Conservation (phyloP, 2,329 filamentous ascomycete genomes). For the Pleoardoris graminearum region DNA sequence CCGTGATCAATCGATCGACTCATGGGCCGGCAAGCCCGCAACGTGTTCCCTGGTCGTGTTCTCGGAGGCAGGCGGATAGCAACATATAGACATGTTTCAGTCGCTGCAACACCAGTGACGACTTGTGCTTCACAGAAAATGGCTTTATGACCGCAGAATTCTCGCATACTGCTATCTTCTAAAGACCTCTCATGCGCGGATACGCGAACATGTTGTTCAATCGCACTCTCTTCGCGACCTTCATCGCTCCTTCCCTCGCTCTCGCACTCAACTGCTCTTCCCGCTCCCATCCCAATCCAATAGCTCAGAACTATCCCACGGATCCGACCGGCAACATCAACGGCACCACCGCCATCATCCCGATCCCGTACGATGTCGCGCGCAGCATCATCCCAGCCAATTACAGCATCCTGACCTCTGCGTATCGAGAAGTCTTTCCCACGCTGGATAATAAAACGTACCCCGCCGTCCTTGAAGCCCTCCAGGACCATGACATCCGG, state of each 20-base stretch:
- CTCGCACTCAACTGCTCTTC: conserved; percentile 26
- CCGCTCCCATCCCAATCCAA: conserved; percentile 50
- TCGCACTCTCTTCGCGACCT: neutral
- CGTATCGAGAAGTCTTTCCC: conserved; percentile 54
- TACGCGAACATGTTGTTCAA: neutral
- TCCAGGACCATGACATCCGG: conserved; percentile 57
- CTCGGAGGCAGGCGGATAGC: too few relatives aligned
- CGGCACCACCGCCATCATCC: conserved; percentile 56
- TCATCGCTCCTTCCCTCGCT: neutral
- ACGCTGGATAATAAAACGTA: conserved; percentile 57
- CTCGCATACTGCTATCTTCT: too few relatives aligned
- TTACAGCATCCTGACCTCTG: conserved; percentile 55
- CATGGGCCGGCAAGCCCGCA: too few relatives aligned
- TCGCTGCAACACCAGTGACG: too few relatives aligned
- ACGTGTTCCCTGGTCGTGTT: too few relatives aligned
- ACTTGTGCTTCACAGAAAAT: too few relatives aligned
- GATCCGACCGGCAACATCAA: conserved; percentile 59
- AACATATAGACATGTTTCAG: too few relatives aligned
- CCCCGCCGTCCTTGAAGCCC: conserved; percentile 56
- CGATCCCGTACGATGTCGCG: conserved; percentile 54
- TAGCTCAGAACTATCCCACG: conserved; percentile 52
- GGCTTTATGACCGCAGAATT: too few relatives aligned
- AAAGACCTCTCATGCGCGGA: too few relatives aligned
- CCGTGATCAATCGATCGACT: too few relatives aligned
- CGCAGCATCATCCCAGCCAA: conserved; percentile 53